These are phyloP conservation scores for Talaromyces sp. DNA, from an alignment of 2,329 filamentous ascomycete species.

Conservation along the genomic window DNA sequence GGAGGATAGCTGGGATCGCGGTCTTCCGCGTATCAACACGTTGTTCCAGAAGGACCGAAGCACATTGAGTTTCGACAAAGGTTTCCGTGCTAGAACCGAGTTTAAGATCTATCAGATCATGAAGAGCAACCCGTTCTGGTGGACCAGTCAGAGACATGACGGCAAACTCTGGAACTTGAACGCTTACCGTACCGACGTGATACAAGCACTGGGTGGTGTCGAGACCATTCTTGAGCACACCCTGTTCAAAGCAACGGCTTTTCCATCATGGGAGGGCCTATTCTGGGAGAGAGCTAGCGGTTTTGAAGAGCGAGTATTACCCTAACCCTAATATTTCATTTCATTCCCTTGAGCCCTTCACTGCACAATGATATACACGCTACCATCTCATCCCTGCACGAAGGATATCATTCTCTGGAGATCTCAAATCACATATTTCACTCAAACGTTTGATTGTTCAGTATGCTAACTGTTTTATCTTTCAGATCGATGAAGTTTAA, in stretches of 20 bases:
- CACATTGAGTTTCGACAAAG: slow-evolving; percentile 96
- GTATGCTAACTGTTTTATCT: slow-evolving; percentile 1
- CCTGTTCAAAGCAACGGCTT: slow-evolving; percentile 93
- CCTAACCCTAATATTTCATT: neutral
- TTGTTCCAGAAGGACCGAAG: slow-evolving; percentile 98
- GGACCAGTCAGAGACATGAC: slow-evolving; percentile 95
- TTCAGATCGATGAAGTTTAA: slow-evolving; percentile 82
- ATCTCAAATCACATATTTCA: neutral
- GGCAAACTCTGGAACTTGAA: slow-evolving; percentile 98
- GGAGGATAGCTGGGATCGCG: slow-evolving; percentile 97
- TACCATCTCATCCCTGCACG: neutral
- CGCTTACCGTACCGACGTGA: slow-evolving; percentile 92
- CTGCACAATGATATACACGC: neutral
- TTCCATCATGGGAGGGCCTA: slow-evolving; percentile 87
- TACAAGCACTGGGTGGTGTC: slow-evolving; percentile 91
- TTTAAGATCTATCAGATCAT: slow-evolving; percentile 99
- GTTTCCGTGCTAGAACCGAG: slow-evolving; percentile 89
- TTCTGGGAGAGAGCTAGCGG: slow-evolving; percentile 69
- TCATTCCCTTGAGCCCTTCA: neutral
- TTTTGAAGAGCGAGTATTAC: neutral
- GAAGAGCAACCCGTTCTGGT: slow-evolving; percentile 99
- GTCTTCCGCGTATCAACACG: slow-evolving; percentile 95
- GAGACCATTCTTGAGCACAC: slow-evolving; percentile 98
- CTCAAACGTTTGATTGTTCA: neutral
- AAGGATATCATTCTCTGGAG: neutral